Base-by-base conservation (phyloP, 2,329 filamentous ascomycete genomes). In the Daldinia eschscholtzii region DNA sequence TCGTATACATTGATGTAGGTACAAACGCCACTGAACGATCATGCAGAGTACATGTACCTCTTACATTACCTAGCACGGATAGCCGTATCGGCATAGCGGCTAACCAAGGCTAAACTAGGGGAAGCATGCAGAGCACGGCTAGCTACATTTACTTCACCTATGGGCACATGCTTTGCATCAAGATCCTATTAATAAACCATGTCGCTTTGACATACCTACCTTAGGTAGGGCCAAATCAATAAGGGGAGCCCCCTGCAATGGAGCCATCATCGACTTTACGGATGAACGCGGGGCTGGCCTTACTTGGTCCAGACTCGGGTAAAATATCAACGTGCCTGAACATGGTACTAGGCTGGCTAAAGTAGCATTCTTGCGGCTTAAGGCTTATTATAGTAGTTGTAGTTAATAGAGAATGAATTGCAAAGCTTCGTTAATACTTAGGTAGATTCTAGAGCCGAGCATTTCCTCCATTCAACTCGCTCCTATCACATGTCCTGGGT, bases 91-190 rank as follows among this genome's bases (percentile, higher is more conserved):
- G 55, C 46, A 33, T 33, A 52, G 7, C 65, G 68, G 59, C 35
- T 70, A 68, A 64, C 59, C 62, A 70, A 68, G 68, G 65, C 50
- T 58, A 62, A 61, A 30, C 61, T 59, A 65, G 46, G 57, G 46
- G 57, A 60, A 56, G 6, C 50, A 64, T 64, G 63, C 56, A 65
- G 57, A 55, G 42, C 41, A 63, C 66, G 64, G 63, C 64, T 69
- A 71, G 63, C 58, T 46, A 66, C 61, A 33, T 33, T 33, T 33
- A 33, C 9, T 33, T 33, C 33, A 9, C 33, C 7, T 33, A 33
- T 33, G 7, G 68, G 68, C 57, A 63, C 57, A 33, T 53, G 30
- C 10, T 28, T 28, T 35, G 20, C 60, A 48, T 55, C 23, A 18
- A 41, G 50, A 20, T 64, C 64, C 66, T 71, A 70, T 67, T 71